These are phyloP conservation scores for Globomyces pollinis-pini DNA, from an alignment of 192 early-diverging fungal species.

Conservation along the genomic window DNA sequence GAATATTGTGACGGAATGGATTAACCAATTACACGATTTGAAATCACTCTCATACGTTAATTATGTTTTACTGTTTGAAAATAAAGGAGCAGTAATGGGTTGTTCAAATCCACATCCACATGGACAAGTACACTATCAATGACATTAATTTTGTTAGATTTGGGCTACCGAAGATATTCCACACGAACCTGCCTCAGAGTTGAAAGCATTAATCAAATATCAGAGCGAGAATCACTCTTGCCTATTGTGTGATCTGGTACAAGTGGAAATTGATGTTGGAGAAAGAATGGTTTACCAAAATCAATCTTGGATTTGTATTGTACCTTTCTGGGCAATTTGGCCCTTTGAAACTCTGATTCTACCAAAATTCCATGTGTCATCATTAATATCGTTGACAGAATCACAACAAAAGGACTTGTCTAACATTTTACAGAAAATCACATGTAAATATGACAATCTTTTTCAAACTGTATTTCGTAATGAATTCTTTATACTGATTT, in stretches of 20 bases:
- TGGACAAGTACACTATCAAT: constrained; percentile 52
- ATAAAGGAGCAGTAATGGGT: constrained; percentile 94
- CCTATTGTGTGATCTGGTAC: constrained; percentile 77
- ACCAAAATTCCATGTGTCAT: constrained; percentile 52
- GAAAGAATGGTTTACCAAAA: constrained; percentile 74
- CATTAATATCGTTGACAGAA: constrained; percentile 26
- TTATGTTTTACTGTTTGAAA: constrained; percentile 95
- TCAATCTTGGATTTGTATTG: constrained; percentile 68
- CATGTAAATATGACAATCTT: constrained; percentile 87
- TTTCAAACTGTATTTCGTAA: constrained; percentile 84
- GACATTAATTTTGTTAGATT: constrained; percentile 44
- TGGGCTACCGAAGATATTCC: constrained; percentile 87
- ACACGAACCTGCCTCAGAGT: constrained; percentile 68
- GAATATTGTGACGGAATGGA: constrained; percentile 68
- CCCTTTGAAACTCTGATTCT: constrained; percentile 90
- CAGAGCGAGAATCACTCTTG: constrained; percentile 47
- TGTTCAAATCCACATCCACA: constrained; percentile 98
- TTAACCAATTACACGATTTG: constrained; percentile 49
- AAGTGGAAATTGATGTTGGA: constrained; percentile 43
- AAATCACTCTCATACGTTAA: constrained; percentile 44
- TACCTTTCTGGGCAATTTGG: constrained; percentile 97
- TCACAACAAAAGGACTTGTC: constrained; percentile 61
- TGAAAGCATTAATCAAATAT: constrained; percentile 58
- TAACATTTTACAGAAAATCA: constrained; percentile 63
- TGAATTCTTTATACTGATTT: no score